A percentile compares a stretch with the other conserved stretches of the same genome.
phyloP scores from a whole-genome alignment of 768 basidiomycete genomes.

The Pholiota conissans region DNA sequence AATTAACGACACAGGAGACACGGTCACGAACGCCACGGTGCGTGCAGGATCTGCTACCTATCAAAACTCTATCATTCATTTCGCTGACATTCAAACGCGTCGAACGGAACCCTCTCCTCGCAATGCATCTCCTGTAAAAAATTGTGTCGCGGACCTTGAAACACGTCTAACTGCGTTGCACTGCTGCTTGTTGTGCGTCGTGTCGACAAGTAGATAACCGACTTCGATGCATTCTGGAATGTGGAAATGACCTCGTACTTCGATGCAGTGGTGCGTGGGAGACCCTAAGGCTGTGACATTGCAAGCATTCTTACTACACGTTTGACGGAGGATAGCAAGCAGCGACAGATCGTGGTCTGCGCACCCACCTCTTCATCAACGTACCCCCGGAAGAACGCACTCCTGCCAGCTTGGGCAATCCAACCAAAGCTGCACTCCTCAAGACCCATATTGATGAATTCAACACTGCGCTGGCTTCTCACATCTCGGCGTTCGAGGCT shows the following conservation, averaged over 20 bases:
- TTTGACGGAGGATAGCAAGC: slow-evolving; percentile 10
- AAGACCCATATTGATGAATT: slow-evolving; percentile 40
- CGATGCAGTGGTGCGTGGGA: slow-evolving; percentile 41
- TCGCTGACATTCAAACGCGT: too few species aligned
- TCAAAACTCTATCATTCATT: too few species aligned
- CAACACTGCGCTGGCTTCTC: slow-evolving; percentile 39
- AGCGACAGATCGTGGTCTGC: slow-evolving; percentile 43
- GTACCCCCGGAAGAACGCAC: slow-evolving; percentile 54
- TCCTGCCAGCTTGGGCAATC: slow-evolving; percentile 36
- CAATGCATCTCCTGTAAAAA: too few species aligned
- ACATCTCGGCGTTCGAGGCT: slow-evolving; percentile 33
- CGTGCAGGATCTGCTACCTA: neutral
- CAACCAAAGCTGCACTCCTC: slow-evolving; percentile 34
- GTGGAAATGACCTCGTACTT: slow-evolving; percentile 51
- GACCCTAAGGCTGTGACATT: neutral
- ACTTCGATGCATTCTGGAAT: slow-evolving; percentile 51
- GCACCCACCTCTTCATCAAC: slow-evolving; percentile 52
- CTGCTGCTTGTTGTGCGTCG: neutral
- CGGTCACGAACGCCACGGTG: slow-evolving; percentile 35
- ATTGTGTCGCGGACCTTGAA: neutral
- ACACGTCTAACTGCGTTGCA: neutral
- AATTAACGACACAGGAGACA: slow-evolving; percentile 59
- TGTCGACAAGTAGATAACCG: slow-evolving; percentile 36
- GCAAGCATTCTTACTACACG: neutral
- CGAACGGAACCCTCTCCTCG: too few species aligned